Evolutionary conservation across 2,329 filamentous ascomycete genomes (phyloP), one percentile per base, ranked within the genome.

Genomic region (Colletotrichum caudatum): DNA sequence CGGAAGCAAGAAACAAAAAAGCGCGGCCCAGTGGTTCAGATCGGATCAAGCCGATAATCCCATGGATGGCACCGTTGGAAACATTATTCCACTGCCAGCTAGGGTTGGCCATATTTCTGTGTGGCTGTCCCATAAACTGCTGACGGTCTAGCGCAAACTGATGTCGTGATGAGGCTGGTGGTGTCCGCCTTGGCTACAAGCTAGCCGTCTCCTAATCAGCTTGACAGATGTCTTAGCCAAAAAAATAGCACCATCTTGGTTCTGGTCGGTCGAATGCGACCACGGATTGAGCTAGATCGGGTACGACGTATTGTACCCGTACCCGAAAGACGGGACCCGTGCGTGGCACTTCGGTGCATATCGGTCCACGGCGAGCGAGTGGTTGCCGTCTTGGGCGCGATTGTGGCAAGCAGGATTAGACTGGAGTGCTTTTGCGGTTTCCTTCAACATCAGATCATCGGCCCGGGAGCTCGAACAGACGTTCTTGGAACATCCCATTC

Each of bases 391-490:
- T 54, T 64, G 29, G 39, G 26, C 11, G 29, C 20, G 20, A 48
- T 33, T 33, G 7, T 16, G 58, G 56, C 23, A 53, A 12, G 18
- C 58, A 59, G 69, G 59, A 16, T 5, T 60, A 14, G 60, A 29
- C 44, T 39, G 14, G 14, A 26, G 35, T 50, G 33, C 26, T 60
- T 23, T 57, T 51, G 41, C 64, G 29, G 9, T 64, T 39, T 60
- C 44, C 51, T 63, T 46, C 16, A 12, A 72, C 16, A 69, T 69
- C 60, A 64, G 69, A 72, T 41, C 54, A 72, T 72, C 66, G 54
- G 60, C 37, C 66, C 59, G 46, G 48, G 54, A 69, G 63, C 66
- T 72, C 59, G 59, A 64, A 72, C 69, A 72, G 65, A 69, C 54
- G 41, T 37, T 56, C 59, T 69, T 69, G 60, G 69, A 61, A 64